Conservation (phyloP, 176 grass and related monocot species). For the Melocanna baccifera region DNA sequence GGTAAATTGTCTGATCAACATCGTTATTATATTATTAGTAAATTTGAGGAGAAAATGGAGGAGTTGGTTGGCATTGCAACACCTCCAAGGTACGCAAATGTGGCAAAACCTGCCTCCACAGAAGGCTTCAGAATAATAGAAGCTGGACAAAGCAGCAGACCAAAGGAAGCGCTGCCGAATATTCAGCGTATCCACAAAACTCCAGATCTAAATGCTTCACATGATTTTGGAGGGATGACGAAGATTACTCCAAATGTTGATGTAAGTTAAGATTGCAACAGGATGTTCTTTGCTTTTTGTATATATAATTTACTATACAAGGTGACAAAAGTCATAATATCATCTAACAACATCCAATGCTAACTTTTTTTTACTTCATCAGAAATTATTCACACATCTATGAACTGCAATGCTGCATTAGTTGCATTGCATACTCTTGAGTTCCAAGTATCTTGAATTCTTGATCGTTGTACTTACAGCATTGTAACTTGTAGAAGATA, state of each 20-base stretch:
- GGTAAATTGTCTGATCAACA: conserved; percentile 13
- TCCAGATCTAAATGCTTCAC: conserved; percentile 50
- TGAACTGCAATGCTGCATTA: not conserved
- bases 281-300: not conserved
- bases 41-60: conserved; percentile 81
- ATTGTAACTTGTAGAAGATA: not conserved
- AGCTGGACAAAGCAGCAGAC: conserved; percentile 35
- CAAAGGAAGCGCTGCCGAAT: conserved; percentile 34
- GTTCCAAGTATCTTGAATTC: not conserved
- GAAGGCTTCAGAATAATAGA: conserved; percentile 30
- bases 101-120: conserved; percentile 5
- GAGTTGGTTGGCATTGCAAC: conserved; percentile 47
- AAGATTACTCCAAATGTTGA: conserved; percentile 78
- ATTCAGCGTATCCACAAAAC: conserved; percentile 38
- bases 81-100: conserved; percentile 29
- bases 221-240: conserved; percentile 66
- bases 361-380: not conserved
- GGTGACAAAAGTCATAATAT: not conserved
- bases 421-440: not conserved
- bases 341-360: not conserved
- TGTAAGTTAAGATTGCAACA: conserved; percentile 46
- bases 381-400: not conserved
- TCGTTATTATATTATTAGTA: conserved; percentile 43
- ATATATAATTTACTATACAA: conserved; percentile 10
- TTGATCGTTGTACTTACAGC: not conserved